Evolutionary conservation across 2,329 filamentous ascomycete genomes (phyloP), one percentile per base, ranked within the genome.

Genomic region (Ophiostoma quercus): DNA sequence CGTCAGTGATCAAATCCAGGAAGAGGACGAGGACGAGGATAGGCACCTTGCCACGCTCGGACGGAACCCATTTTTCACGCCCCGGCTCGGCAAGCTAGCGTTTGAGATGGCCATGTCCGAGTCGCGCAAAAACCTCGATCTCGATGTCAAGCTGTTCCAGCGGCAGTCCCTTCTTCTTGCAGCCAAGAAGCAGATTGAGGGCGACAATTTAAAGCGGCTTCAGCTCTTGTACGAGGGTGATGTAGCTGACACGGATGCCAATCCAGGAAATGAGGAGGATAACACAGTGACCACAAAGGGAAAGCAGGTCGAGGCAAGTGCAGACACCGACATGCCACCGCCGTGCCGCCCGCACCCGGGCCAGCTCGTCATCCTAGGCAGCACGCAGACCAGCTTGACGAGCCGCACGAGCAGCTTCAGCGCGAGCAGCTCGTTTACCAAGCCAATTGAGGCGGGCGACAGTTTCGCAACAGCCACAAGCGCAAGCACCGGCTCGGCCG

Each of bases 151-250:
- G 14, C 69, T 74, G 0, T 74, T 74, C 41, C 73, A 74, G 43
- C 71, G 73, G 1, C 72, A 74, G 51, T 74, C 73, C 1, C 60
- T 74, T 2, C 70, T 74, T 22, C 47, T 71, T 32, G 73, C 73
- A 14, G 73, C 73, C 22, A 71, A 71, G 32, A 69, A 34, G 8
- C 71, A 74, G 60, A 72, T 71, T 7, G 70, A 70, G 9, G 57
- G 57, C 1, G 43, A 68, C 54, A 25, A 67, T 9, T 54, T 41
- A 25, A 51, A 63, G 22, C 6, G 37, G 11, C 47, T 57, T 3
- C 63, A 66, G 43, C 65, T 66, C 1, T 43, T 70, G n/a, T 60
- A 66, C 25, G 39, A 60, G 0, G 54, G 60, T 1, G 22, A 66
- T 11, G 66, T 63, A 12, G 32, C 65, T 4, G 66, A 47, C 37